Evolutionary conservation across 2,329 filamentous ascomycete genomes (phyloP), one percentile per base, ranked within the genome.

Genomic region (Stagonosporopsis chrysanthemi): DNA sequence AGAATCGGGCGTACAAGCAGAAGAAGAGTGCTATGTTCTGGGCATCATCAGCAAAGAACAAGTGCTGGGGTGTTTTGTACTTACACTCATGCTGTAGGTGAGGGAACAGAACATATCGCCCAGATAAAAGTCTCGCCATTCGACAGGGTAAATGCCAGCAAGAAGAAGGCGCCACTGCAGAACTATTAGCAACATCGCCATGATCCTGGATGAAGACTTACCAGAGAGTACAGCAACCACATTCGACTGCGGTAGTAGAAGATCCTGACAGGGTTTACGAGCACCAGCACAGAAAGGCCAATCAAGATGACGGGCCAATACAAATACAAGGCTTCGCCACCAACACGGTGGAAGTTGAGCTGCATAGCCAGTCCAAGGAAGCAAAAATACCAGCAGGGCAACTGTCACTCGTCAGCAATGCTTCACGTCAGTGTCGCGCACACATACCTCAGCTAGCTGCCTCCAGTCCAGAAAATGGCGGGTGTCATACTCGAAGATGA

Each of bases 31-130:
- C 91, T 36, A 97, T 84, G 70, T 98, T 97, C 89, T 75, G 28
- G 22, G 26, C 11, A 11, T 4, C 1, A 3, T 56, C 35, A 56
- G 52, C 17, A 15, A 17, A 4, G 17, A 11, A 38, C 19, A 19
- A 31, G 7, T 6, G 6, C 4, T 7, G 2, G 15, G 6, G 4
- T 11, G 8, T 1, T 1, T 3, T n/a, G 8, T 28, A 85, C 90
- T 80, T 82, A 94, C 91, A 59, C 91, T 89, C 77, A 91, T 91
- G 15, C 89, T 85, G 76, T 99, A 99, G 6, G 93, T 96, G 53
- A 96, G 82, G 2, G 95, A 98, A 77, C 94, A 98, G 76, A 96
- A 97, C 83, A 98, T 97, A 74, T 99, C 95, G 49, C 95, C 95
- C 0, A 98, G 84, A 77, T 97, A 98, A 79, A 99, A 98, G 77